Base-by-base conservation (phyloP, 2,329 filamentous ascomycete species). In the Talaromyces marneffei region DNA sequence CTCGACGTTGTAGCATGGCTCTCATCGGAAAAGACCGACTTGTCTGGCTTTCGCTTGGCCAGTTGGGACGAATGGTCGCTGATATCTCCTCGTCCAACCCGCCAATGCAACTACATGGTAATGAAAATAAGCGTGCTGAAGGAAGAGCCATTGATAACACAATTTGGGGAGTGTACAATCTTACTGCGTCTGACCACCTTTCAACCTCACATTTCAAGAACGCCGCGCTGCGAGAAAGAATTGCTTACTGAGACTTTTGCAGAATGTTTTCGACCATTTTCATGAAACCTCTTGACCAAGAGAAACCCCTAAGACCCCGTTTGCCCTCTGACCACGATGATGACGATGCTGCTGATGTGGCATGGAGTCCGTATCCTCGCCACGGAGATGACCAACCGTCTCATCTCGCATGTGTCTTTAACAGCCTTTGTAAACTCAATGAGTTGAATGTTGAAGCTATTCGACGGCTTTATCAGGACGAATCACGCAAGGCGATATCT, bases 21-120 rank as follows among this genome's bases (percentile, higher is more conserved):
- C 66, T 71, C 55, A 72, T 69, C 16, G 68, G 72, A 10, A 70
- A 72, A 59, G 72, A 75, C 46, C 66, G 70, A 4, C 64, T 65
- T n/a, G 68, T 66, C 3, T 72, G 70, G 69, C 61, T 71, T 20
- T 69, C 69, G 25, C 66, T 66, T n/a, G 66, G 64, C 29, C 68
- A 72, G 27, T 62, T 72, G 3, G 66, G 65, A 31, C 67, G 68
- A 46, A 67, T 66, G 4, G 62, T 67, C 6, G 56, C 68, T 16
- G 70, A 72, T 37, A 62, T 71, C 1, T 65, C 63, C 8, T 62
- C 62, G n/a, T 65, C 62, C 14, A 59, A 59, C 25, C 50, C 60
- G 16, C 56, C 50, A 12, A 62, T 63, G 4, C 57, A 57, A 1
- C 31, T 57, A 4, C 59, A 64, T 35, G 62, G 59, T 27, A 65